Base-by-base conservation (phyloP, 257 asterid species). In the Ajuga chamaepitys region DNA sequence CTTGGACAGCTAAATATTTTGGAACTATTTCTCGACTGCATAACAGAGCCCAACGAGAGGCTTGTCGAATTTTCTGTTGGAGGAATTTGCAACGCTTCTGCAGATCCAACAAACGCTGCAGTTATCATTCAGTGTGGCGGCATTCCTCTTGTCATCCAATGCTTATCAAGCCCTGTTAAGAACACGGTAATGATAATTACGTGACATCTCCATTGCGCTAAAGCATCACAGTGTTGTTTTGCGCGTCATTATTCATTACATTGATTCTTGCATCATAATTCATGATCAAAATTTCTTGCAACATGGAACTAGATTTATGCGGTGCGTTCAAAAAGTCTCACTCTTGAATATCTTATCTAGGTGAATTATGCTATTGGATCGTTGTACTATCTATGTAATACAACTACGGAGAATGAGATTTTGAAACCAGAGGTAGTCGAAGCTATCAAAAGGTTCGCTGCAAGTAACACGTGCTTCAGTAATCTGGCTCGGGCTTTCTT, bases 11-110 rank as follows among this genome's bases (percentile, higher is more conserved):
- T 93, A 64, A 89, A 92, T 72, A 85, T 87, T 51, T 74, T 92
- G 78, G 98, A 92, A 76, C 97, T 87, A 68, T 92, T 92, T 66
- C 80, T 92, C 55, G 98, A 92, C 86, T 89, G 97, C 82, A 62
- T 89, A 62, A 89, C 95, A 1, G 98, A 92, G 81, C 89, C 95
- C 20, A 92, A 76, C 47, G 97, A 89, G 83, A 86, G 73, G 79
- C 95, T 89, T 54, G 86, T 89, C 71, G 97, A 93, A 74, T 89
- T 93, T 80, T 95, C 97, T 64, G 59, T 81, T 24, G 98, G 97
- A 50, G 97, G 98, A 60, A 84, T 93, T 65, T 93, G 96, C 83
- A 93, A 93, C 70, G 78, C 95, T 14, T 84, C 86, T 80, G 88
- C 82, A 93, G 97, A 93, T 83, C 90, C 97, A 51, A 73, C 86